Conservation (phyloP, 176 grass and related monocot genomes). For the Calamus simplicifolius region DNA sequence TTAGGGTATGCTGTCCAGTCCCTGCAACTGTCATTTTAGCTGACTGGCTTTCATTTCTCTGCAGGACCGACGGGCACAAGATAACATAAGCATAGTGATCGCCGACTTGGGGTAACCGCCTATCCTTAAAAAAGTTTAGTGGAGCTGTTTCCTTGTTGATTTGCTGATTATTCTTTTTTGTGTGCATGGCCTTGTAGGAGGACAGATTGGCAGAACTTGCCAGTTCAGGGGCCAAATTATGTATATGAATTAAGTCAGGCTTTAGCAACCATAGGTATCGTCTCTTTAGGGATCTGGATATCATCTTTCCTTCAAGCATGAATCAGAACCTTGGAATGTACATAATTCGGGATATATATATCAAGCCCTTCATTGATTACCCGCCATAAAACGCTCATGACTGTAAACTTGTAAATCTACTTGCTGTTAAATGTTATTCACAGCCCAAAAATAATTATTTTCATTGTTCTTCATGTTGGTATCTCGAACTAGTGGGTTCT, state of each 20-base stretch:
- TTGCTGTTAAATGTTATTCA: neutral
- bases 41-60: slow-evolving; percentile 3
- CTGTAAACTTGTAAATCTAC: slow-evolving; percentile 3
- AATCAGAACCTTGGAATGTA: neutral
- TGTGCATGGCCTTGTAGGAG: slow-evolving; percentile 33
- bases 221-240: slow-evolving; percentile 47
- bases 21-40: neutral
- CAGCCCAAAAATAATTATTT: neutral
- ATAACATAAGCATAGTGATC: slow-evolving; percentile 90
- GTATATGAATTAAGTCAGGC: slow-evolving; percentile 86
- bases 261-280: slow-evolving; percentile 56
- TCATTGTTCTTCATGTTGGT: neutral
- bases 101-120: slow-evolving; percentile 74
- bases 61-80: slow-evolving; percentile 71
- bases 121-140: slow-evolving; percentile 19
- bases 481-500: too few relatives aligned
- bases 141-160: neutral
- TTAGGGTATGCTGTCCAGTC: neutral
- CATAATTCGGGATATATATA: slow-evolving; percentile 9
- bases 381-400: neutral
- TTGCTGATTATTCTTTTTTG: neutral
- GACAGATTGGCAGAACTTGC: slow-evolving; percentile 89
- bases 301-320: slow-evolving; percentile 44
- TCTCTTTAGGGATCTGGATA: slow-evolving; percentile 78
- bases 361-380: neutral